These are phyloP conservation scores for Claviceps spartinae DNA, from an alignment of 2,329 filamentous ascomycete genomes.

Conservation along the genomic window DNA sequence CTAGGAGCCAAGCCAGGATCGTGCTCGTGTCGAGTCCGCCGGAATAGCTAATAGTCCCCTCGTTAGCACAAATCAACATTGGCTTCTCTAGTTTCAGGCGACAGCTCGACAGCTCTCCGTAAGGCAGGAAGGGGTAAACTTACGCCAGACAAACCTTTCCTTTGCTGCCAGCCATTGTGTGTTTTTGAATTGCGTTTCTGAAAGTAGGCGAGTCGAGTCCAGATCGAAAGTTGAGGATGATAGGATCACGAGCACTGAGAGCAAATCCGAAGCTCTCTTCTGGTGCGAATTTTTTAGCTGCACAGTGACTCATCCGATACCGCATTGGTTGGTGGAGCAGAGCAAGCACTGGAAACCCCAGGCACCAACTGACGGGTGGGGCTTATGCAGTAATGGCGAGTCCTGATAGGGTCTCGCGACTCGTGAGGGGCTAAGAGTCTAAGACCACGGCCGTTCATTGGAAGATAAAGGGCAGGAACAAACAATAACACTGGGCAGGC, in stretches of 20 bases:
- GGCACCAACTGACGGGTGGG: not conserved
- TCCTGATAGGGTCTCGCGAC: not conserved
- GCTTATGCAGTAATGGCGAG: not conserved
- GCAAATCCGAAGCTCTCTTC: not conserved
- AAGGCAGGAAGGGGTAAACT: not conserved
- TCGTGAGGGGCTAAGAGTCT: not conserved
- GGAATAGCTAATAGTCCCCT: not conserved
- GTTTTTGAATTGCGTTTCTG: no score
- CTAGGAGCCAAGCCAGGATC: conserved; percentile 27
- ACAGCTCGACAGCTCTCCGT: not conserved
- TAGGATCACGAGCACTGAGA: not conserved
- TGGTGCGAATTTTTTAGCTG: not conserved
- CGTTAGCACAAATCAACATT: not conserved
- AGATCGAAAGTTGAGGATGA: not conserved
- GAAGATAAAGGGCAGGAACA: no score
- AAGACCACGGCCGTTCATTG: no score
- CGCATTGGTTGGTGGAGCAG: not conserved
- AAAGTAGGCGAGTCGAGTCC: not conserved
- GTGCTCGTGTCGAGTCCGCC: conserved; percentile 27
- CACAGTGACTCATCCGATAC: not conserved
- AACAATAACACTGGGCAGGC: no score
- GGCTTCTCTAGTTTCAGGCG: not conserved
- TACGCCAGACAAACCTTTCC: conserved; percentile 2
- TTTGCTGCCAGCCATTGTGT: conserved; percentile 1
- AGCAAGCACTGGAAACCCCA: not conserved